Base-by-base conservation (phyloP, 2,329 filamentous ascomycete genomes). In the Fusarium sp. region DNA sequence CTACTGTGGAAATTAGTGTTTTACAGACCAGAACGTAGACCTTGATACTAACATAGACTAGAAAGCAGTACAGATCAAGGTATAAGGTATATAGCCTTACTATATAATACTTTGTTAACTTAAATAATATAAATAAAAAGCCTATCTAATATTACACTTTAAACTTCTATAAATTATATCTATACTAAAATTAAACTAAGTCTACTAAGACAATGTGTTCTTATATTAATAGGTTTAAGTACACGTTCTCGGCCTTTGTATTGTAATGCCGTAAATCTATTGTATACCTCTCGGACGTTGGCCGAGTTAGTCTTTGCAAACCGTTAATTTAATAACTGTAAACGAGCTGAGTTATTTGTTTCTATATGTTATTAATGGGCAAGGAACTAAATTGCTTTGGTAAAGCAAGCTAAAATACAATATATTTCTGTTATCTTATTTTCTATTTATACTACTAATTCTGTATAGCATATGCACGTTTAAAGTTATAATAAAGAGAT, bases 361-460 rank as follows among this genome's bases (percentile, higher is more conserved):
- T 3, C 31, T 4, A 12, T 4, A 11, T 24, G 9, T 5, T 20
- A 24, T 15, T 2, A 4, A 15, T 18, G 6, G 4, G 30, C 4
- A 3, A 50, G 18, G 3, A 22, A 9, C 18, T 36, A 5, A 2
- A 22, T 53, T 20, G 5, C 7, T 6, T 51, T 16, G 18, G 2
- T 5, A 20, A 26, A 28, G 10, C n/a, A 26, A 38, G 33, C 24
- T 28, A 9, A 53, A 36, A 12, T 22, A 6, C 12, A 26, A 26
- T 22, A 4, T 12, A 6, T 16, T 36, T 28, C 3, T 11, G 3
- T 12, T 7, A 16, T 36, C 31, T 38, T 7, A 28, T 35, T 28
- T 22, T 53, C 31, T 22, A 6, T 28, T 33, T 5, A 22, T 38
- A 14, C 24, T 7, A 22, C 10, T 7, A 2, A 30, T 16, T 15